Evolutionary conservation across 2,329 filamentous ascomycete genomes (phyloP).

Genomic region (Fusarium dlaminii): DNA sequence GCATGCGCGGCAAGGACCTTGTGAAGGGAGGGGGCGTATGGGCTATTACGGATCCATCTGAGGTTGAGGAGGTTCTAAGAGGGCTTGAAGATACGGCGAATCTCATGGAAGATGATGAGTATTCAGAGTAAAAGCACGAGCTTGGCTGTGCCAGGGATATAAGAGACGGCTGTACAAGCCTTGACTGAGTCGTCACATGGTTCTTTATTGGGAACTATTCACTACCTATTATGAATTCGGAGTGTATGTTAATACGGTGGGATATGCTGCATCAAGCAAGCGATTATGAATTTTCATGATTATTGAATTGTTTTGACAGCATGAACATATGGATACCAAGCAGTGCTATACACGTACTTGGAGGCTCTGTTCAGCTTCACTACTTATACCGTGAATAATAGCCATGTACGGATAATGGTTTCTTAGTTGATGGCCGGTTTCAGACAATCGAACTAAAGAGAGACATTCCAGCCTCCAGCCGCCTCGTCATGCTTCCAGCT

Average conservation of each 20-base stretch:
- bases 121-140: slow-evolving; percentile 36
- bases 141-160: not conserved
- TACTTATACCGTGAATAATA: not conserved
- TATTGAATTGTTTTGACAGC: slow-evolving; percentile 6
- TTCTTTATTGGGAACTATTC: not conserved
- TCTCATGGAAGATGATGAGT: slow-evolving; percentile 60
- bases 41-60: slow-evolving; percentile 84
- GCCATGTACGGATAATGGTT: slow-evolving; percentile 1
- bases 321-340: not conserved
- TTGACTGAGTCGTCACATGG: not conserved
- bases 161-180: slow-evolving; percentile 5
- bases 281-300: slow-evolving; percentile 8
- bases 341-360: not conserved
- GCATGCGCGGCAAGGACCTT: slow-evolving; percentile 79
- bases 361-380: not conserved
- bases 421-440: slow-evolving; percentile 29
- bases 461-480: slow-evolving; percentile 35
- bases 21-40: slow-evolving; percentile 92
- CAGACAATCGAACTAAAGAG: slow-evolving; percentile 31
- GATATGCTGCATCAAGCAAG: slow-evolving; percentile 8
- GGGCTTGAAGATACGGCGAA: slow-evolving; percentile 72
- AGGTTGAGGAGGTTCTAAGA: slow-evolving; percentile 74
- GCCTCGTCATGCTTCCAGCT: slow-evolving; percentile 2
- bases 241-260: slow-evolving; percentile 14
- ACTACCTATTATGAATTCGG: slow-evolving; percentile 1